These are phyloP conservation scores for Cryptomeria japonica DNA, from an alignment of 75 land plant genomes.

Conservation along the genomic window DNA sequence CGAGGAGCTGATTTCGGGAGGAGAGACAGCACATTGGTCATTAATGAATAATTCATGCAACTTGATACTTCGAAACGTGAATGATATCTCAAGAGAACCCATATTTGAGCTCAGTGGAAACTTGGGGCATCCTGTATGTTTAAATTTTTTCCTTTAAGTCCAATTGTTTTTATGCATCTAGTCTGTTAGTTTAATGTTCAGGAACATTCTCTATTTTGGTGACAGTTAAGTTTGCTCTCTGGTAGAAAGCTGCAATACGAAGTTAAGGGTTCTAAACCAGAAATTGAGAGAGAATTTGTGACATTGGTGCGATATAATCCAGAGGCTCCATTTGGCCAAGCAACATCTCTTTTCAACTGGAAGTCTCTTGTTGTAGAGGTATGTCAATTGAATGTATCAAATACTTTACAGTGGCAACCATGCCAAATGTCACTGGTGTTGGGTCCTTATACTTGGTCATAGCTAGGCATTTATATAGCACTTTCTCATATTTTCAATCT, in stretches of 20 bases:
- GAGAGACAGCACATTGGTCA: not conserved
- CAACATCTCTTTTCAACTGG: conserved; percentile 65
- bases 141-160: not conserved
- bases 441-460: not conserved
- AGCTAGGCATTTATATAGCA: not conserved
- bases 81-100: not conserved
- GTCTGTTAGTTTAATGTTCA: not conserved
- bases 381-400: not conserved
- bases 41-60: conserved; percentile 14
- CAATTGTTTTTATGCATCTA: not conserved
- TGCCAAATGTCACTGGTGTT: not conserved
- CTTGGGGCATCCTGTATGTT: conserved; percentile 12
- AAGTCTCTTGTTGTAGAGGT: conserved; percentile 62
- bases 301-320: conserved; percentile 66
- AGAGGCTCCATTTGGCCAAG: conserved; percentile 73
- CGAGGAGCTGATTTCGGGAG: conserved; percentile 2
- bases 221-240: conserved; percentile 55
- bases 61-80: conserved; percentile 4
- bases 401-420: not conserved
- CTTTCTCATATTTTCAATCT: not conserved
- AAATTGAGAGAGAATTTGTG: conserved; percentile 38
- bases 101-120: conserved; percentile 7
- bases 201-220: not conserved
- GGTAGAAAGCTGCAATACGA: conserved; percentile 82
- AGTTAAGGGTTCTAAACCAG: conserved; percentile 29